Evolutionary conservation across 1,284 basidiomycete species (phyloP).

Genomic region (Austroboletus rostrupii): DNA sequence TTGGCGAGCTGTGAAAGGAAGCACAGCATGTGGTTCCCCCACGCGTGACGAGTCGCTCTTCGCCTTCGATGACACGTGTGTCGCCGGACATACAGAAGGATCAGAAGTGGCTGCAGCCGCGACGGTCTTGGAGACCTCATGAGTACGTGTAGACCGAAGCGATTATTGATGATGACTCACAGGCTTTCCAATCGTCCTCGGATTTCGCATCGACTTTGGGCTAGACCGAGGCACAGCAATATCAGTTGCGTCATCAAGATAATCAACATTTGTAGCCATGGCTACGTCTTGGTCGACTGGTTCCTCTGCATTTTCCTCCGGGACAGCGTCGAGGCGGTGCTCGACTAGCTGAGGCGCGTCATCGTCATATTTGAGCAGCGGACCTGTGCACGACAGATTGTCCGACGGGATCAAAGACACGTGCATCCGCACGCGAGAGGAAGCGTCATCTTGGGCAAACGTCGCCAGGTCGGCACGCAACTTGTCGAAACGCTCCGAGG

Average conservation of each 20-base stretch:
- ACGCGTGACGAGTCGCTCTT: slow-evolving; percentile 15
- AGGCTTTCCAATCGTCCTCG: slow-evolving; percentile 23
- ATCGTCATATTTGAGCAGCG: not conserved
- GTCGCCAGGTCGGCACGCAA: slow-evolving; percentile 18
- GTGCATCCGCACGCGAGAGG: slow-evolving; percentile 1
- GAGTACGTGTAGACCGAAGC: slow-evolving; percentile 13
- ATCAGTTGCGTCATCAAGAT: slow-evolving; percentile 1
- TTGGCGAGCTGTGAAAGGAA: slow-evolving; percentile 9
- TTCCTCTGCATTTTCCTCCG: slow-evolving; percentile 11
- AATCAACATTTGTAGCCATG: not conserved
- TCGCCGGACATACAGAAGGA: slow-evolving; percentile 3
- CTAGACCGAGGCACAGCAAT: slow-evolving; percentile 1
- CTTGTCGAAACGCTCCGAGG: slow-evolving; percentile 27
- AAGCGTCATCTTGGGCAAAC: slow-evolving; percentile 7
- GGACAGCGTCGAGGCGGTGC: slow-evolving; percentile 4
- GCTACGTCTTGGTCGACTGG: slow-evolving; percentile 1
- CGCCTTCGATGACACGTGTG: slow-evolving; percentile 22
- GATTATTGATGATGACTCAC: slow-evolving; percentile 22
- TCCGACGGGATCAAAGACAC: too few species aligned
- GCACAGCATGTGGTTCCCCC: slow-evolving; percentile 12
- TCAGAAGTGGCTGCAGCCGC: slow-evolving; percentile 17
- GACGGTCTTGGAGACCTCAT: slow-evolving; percentile 17
- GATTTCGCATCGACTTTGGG: slow-evolving; percentile 20
- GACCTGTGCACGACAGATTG: not conserved
- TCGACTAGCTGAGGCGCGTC: slow-evolving; percentile 8